These are phyloP conservation scores for Populus euphratica DNA, from an alignment of 345 rosid genomes.

Conservation along the genomic window DNA sequence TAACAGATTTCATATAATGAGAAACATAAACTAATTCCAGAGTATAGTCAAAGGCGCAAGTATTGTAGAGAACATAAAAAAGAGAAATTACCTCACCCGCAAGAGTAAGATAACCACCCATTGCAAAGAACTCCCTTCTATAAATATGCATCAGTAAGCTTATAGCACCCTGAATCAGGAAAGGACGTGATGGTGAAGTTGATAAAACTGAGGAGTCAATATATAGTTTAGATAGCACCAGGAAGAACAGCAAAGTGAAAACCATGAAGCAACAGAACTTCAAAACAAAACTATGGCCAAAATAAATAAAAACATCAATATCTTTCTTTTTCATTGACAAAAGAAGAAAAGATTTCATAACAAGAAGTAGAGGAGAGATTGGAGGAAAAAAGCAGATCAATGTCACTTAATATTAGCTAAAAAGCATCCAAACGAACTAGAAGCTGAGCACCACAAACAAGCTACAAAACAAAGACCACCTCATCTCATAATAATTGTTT, in stretches of 20 bases:
- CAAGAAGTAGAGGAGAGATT: not conserved
- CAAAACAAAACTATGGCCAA: not conserved
- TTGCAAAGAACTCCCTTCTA: constrained; percentile 76
- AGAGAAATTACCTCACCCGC: constrained; percentile 83
- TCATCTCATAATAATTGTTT: not conserved
- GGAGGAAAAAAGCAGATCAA: not conserved
- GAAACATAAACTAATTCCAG: not conserved
- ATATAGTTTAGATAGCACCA: not conserved
- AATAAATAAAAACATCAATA: not conserved
- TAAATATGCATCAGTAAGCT: constrained; percentile 85
- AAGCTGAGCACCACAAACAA: not conserved
- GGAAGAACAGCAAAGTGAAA: not conserved
- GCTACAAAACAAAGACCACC: not conserved
- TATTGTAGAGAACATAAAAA: constrained; percentile 5
- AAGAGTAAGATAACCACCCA: constrained; percentile 97
- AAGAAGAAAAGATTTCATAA: not conserved
- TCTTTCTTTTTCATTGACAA: not conserved
- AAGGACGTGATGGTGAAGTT: not conserved
- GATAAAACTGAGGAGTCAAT: not conserved
- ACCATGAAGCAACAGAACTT: not conserved
- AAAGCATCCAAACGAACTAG: not conserved
- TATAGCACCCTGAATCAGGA: constrained; percentile 80
- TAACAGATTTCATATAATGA: not conserved
- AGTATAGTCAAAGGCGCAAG: not conserved
- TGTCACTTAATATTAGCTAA: not conserved